phyloP scores from a whole-genome alignment of 1,284 basidiomycete genomes.

The Boletellus dicymbophilus region DNA sequence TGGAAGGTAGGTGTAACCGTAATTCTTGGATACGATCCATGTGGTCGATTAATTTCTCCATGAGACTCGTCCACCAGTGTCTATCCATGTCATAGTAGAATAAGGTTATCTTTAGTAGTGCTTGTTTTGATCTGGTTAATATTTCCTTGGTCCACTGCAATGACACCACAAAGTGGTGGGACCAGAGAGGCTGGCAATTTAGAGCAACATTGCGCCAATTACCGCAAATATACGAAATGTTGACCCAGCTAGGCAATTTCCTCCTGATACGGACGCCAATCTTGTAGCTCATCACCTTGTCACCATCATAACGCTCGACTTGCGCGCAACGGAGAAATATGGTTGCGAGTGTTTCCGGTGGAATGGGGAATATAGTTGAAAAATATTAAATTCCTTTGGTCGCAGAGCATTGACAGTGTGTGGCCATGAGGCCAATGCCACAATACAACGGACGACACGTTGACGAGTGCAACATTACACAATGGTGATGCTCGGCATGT shows the following conservation, averaged over 20 bases:
- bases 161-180: slow-evolving; percentile 15
- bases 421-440: too few species aligned
- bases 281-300: too few species aligned
- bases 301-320: too few species aligned
- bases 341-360: neutral
- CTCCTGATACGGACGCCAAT: too few species aligned
- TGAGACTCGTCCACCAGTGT: neutral
- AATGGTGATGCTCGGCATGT: too few species aligned
- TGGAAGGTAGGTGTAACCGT: neutral
- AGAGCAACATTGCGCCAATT: slow-evolving; percentile 39
- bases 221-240: slow-evolving; percentile 33
- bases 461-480: too few species aligned
- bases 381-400: neutral
- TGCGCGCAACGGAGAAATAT: too few species aligned
- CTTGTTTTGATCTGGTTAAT: slow-evolving; percentile 34
- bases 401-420: too few species aligned
- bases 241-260: slow-evolving; percentile 16
- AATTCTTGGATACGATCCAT: slow-evolving; percentile 21
- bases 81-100: neutral
- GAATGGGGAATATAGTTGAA: neutral
- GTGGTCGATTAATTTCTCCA: slow-evolving; percentile 16
- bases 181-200: slow-evolving; percentile 33
- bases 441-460: too few species aligned
- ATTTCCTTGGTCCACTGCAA: slow-evolving; percentile 32
- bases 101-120: slow-evolving; percentile 22